phyloP scores from a whole-genome alignment of 352 stramenopile genomes.

The Phytopythium vexans region DNA sequence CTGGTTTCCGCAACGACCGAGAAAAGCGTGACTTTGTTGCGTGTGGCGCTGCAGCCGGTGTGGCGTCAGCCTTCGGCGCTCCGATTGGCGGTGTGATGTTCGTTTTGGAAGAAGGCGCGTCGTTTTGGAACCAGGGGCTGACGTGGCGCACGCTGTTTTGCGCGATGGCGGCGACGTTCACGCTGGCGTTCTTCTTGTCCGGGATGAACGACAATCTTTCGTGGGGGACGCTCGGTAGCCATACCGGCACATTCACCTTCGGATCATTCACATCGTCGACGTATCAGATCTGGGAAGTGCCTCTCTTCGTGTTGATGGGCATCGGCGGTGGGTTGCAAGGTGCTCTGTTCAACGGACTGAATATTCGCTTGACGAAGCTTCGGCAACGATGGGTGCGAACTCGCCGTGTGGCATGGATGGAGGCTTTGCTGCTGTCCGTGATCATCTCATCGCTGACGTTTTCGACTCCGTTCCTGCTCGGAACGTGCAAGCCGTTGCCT shows the following conservation, averaged over 20 bases:
- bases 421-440: slow-evolving; percentile 56
- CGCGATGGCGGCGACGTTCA: slow-evolving; percentile 88
- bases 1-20: slow-evolving; percentile 85
- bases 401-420: slow-evolving; percentile 45
- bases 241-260: slow-evolving; percentile 73
- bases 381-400: slow-evolving; percentile 60
- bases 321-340: slow-evolving; percentile 81
- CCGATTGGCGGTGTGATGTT: slow-evolving; percentile 89
- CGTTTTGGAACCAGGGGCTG: slow-evolving; percentile 84
- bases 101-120: slow-evolving; percentile 80
- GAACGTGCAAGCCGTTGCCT: slow-evolving; percentile 61
- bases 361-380: slow-evolving; percentile 44
- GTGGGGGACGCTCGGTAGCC: slow-evolving; percentile 69
- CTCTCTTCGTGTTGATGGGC: slow-evolving; percentile 86
- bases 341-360: slow-evolving; percentile 77
- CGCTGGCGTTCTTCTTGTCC: slow-evolving; percentile 70
- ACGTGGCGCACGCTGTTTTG: slow-evolving; percentile 86
- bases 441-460: slow-evolving; percentile 67
- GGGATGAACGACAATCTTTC: slow-evolving; percentile 74
- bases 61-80: slow-evolving; percentile 88
- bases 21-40: slow-evolving; percentile 89
- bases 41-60: slow-evolving; percentile 84
- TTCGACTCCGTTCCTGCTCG: slow-evolving; percentile 53
- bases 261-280: slow-evolving; percentile 64
- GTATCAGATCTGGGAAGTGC: slow-evolving; percentile 86